Base-by-base conservation (phyloP, 352 stramenopile genomes). In the Phytophthora fragariae region DNA sequence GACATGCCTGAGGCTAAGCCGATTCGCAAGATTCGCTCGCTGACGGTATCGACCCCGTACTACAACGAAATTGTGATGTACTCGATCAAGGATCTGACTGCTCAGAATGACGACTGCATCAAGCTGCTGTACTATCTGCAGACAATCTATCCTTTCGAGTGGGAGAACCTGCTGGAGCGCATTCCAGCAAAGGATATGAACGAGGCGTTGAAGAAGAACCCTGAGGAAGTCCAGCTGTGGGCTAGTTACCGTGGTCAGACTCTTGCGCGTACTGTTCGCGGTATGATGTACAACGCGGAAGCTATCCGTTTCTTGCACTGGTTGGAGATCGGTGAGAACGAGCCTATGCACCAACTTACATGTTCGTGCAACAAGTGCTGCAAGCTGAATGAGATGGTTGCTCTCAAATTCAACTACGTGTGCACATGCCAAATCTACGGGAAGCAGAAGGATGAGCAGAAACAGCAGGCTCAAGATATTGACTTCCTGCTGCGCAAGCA, bases 91-190 rank as follows among this genome's bases (percentile, higher is more conserved):
- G 89, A 95, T 58, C 62, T 95, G 56, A 94, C 87, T 10, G 77
- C 85, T n/a, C 84, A 94, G 73, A 95, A 95, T 62, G 89, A 94
- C 63, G 89, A 95, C 75, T 97, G 95, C 72, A 96, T 99, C 37
- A 99, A 97, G 58, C 94, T 98, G 24, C 80, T 99, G 63, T 96
- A 99, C 31, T 99, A 99, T 72, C 76, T 97, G 68, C 80, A 94
- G 72, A 95, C 89, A n/a, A 94, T 95, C 39, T 92, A 95, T 58
- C 86, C 85, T 12, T 92, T 91, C 56, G 89, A 95, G 67, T 95
- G 84, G 83, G 82, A 92, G 60, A 95, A 95, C 56, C 61, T 95
- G 9, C 65, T 95, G 7, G 89, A 95, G 35, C 86, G 89, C 47
- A 76, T 95, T 46, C 73, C 84, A n/a, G 80, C 73, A 0, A 94